phyloP scores from a whole-genome alignment of 192 early-diverging fungal species.

The Rhizoclosmatium globosum region DNA sequence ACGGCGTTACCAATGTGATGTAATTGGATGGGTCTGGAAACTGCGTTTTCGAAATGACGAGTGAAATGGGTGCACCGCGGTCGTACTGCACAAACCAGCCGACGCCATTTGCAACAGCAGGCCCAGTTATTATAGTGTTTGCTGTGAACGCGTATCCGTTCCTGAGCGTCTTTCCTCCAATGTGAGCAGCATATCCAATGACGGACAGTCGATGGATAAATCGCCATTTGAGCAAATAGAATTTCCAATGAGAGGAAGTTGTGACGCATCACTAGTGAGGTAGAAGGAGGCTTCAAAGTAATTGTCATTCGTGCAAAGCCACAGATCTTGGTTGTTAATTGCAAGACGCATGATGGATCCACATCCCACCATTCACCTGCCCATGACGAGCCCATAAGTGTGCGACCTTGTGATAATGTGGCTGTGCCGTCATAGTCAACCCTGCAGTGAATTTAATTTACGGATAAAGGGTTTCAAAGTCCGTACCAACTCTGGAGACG shows the following conservation, averaged over 20 bases:
- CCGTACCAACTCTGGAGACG: not conserved
- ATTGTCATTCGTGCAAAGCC: constrained; percentile 12
- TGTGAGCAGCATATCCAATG: constrained; percentile 22
- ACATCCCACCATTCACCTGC: constrained; percentile 44
- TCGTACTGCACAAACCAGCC: constrained; percentile 1
- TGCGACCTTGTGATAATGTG: not conserved
- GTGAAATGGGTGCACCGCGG: not conserved
- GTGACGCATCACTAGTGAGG: not conserved
- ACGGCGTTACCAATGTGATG: constrained; percentile 34
- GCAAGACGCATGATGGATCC: not conserved
- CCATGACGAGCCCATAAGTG: constrained; percentile 39
- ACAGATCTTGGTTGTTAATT: not conserved
- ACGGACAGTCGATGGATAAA: constrained; percentile 30
- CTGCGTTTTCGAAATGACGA: not conserved
- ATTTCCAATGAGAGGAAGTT: constrained; percentile 30
- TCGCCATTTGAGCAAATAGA: constrained; percentile 28
- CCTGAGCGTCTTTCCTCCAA: not conserved
- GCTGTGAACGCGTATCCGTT: not conserved
- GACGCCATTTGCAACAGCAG: not conserved
- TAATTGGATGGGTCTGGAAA: not conserved
- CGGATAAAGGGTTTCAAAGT: no score
- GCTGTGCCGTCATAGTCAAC: constrained; percentile 38
- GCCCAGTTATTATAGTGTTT: not conserved
- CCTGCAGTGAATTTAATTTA: not conserved
- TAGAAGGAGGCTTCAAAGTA: not conserved